Evolutionary conservation across 2,329 filamentous ascomycete species (phyloP).

Genomic region (Talaromyces sp.): DNA sequence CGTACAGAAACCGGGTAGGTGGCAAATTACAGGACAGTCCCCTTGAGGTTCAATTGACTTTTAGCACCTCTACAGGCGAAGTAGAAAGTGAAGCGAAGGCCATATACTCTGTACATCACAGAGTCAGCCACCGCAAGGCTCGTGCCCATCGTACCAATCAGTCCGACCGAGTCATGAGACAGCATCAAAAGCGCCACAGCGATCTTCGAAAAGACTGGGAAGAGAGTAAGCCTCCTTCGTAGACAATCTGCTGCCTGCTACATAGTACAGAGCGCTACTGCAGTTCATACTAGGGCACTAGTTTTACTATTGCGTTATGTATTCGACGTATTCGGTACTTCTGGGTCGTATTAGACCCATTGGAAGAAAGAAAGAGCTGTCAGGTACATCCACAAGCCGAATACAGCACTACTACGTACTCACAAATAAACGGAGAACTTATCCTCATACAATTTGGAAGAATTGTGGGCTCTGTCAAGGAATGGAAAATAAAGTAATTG

Average conservation of each 20-base stretch:
- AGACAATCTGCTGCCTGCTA: no score
- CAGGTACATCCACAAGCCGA: background rate
- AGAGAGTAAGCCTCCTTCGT: background rate
- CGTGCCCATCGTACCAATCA: background rate
- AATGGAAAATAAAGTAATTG: constrained; percentile 7
- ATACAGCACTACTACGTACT: background rate
- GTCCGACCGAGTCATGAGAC: background rate
- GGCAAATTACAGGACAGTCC: background rate
- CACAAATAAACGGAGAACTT: background rate
- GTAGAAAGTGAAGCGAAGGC: background rate
- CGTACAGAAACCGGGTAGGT: background rate
- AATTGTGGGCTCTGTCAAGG: background rate
- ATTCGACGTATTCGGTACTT: constrained; percentile 1
- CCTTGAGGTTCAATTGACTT: background rate
- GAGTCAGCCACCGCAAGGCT: background rate
- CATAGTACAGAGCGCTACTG: no score
- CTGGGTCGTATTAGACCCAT: background rate
- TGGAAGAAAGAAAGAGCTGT: background rate
- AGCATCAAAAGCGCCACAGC: background rate
- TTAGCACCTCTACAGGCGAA: background rate
- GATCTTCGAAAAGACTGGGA: background rate
- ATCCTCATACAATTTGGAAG: background rate
- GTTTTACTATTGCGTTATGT: background rate
- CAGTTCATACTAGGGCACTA: no score
- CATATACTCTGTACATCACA: background rate